Conservation (phyloP, 2,329 filamentous ascomycete genomes). For the Chalaropsis thielavioides region DNA sequence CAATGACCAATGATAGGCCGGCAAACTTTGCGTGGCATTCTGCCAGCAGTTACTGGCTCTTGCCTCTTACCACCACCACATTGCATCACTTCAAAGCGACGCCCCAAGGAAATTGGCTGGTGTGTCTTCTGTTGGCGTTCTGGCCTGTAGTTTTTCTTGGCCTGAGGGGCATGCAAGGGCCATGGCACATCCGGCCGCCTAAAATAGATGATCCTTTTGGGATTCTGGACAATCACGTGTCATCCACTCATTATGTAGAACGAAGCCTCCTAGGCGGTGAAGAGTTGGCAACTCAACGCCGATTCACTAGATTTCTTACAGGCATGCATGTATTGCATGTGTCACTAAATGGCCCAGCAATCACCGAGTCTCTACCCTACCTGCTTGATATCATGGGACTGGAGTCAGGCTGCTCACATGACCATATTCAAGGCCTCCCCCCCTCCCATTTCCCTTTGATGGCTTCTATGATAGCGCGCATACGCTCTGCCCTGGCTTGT, state of each 20-base stretch:
- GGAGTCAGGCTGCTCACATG: not conserved
- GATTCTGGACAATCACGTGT: not conserved
- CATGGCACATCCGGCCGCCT: not conserved
- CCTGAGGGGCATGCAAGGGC: not conserved
- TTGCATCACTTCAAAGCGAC: not conserved
- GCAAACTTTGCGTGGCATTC: not conserved
- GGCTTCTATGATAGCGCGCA: not conserved
- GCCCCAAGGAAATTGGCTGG: not conserved
- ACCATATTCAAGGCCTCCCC: not conserved
- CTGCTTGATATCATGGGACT: not conserved
- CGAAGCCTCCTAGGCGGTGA: not conserved
- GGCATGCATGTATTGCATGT: not conserved
- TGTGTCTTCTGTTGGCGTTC: not conserved
- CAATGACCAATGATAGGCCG: not conserved
- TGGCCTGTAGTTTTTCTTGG: not conserved
- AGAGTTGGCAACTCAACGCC: too few relatives aligned
- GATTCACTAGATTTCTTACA: not conserved
- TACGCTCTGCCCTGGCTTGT: not conserved
- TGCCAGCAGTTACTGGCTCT: slow-evolving; percentile 2
- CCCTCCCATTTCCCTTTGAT: not conserved
- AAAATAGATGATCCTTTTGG: not conserved
- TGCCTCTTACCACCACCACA: not conserved
- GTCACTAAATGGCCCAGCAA: not conserved
- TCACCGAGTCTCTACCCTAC: not conserved
- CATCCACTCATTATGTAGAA: not conserved